Evolutionary conservation across 2,329 filamentous ascomycete species (phyloP).

Genomic region (Xylaria sp.): DNA sequence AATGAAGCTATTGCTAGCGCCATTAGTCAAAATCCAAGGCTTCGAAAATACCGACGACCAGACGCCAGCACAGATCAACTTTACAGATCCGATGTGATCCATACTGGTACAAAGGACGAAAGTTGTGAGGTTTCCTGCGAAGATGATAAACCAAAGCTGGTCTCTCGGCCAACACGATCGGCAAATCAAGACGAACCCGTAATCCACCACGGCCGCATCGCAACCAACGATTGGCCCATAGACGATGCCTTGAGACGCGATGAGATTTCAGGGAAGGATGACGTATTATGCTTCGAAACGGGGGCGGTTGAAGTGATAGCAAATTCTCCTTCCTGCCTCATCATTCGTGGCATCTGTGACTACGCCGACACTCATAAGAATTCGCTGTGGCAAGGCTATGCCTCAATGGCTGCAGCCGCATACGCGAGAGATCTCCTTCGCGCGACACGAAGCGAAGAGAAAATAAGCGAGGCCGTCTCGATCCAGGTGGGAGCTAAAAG

Average conservation of each 20-base stretch:
- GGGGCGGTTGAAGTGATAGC: too few species aligned
- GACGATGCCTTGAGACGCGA: neutral
- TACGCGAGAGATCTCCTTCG: constrained; percentile 11
- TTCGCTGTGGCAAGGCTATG: constrained; percentile 12
- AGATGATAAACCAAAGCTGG: neutral
- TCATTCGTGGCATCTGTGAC: constrained; percentile 21
- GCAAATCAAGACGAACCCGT: neutral
- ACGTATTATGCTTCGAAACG: neutral
- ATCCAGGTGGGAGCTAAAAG: too few species aligned
- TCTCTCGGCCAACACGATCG: neutral
- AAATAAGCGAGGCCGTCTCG: too few species aligned
- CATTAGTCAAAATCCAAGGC: neutral
- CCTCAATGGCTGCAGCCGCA: constrained; percentile 12
- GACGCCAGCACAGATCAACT: neutral
- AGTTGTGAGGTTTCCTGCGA: neutral
- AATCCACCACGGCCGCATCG: too few species aligned
- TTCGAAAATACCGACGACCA: neutral
- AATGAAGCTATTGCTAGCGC: neutral
- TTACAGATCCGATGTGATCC: neutral
- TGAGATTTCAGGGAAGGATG: neutral
- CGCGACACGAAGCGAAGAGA: neutral
- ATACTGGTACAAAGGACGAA: neutral
- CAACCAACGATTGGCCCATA: neutral
- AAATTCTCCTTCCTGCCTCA: neutral
- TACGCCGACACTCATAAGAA: constrained; percentile 25